Evolutionary conservation across 108 stramenopile species (phyloP).

Genomic region (Cyclotella cryptica): DNA sequence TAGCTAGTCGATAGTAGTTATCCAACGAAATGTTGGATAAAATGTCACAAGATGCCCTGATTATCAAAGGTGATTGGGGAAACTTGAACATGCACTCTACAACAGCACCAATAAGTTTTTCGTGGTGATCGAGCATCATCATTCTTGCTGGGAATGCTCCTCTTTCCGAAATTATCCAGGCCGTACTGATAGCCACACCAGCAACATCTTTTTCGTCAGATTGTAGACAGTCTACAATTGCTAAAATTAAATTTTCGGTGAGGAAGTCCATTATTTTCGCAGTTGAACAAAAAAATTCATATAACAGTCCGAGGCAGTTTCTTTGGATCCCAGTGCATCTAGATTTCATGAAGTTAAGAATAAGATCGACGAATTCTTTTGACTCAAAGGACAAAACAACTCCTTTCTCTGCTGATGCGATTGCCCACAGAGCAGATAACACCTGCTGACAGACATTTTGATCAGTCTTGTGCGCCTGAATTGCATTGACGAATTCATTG

Average conservation of each 20-base stretch:
- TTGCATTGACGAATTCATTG: slow-evolving; percentile 14
- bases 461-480: slow-evolving; percentile 5
- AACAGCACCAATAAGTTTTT: slow-evolving; percentile 23
- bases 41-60: slow-evolving; percentile 26
- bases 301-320: slow-evolving; percentile 25
- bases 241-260: slow-evolving; percentile 17
- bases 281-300: slow-evolving; percentile 18
- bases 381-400: slow-evolving; percentile 15
- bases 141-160: slow-evolving; percentile 14
- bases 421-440: slow-evolving; percentile 35
- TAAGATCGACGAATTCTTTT: slow-evolving; percentile 10
- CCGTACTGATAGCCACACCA: slow-evolving; percentile 14
- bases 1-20: slow-evolving; percentile 24
- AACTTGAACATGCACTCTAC: slow-evolving; percentile 42
- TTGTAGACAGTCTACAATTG: slow-evolving; percentile 14
- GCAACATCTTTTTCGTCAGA: slow-evolving; percentile 33
- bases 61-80: slow-evolving; percentile 16
- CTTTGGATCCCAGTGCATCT: slow-evolving; percentile 20
- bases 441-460: slow-evolving; percentile 21
- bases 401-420: slow-evolving; percentile 21
- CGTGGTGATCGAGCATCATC: slow-evolving; percentile 18
- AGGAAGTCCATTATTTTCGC: slow-evolving; percentile 21
- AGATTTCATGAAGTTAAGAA: slow-evolving; percentile 28
- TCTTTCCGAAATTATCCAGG: slow-evolving; percentile 14
- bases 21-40: slow-evolving; percentile 30